Base-by-base conservation (phyloP, 2,329 filamentous ascomycete genomes). In the Aureobasidium lini region DNA sequence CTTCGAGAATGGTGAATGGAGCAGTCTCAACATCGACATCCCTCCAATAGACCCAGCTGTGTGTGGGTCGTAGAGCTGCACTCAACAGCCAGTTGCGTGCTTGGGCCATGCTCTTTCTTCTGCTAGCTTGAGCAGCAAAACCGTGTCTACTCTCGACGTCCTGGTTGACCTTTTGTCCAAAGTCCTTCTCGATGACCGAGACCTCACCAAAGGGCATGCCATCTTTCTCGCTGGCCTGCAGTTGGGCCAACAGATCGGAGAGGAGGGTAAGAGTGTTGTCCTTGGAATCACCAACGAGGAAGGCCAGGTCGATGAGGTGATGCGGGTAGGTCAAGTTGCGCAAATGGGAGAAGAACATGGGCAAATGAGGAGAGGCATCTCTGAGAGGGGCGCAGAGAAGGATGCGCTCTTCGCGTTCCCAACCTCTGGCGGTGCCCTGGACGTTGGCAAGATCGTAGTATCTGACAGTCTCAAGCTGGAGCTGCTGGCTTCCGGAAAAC, bases 21-120 rank as follows among this genome's bases (percentile, higher is more conserved):
- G 94, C 94, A 1, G 94, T 99, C 75, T 97, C 91, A 8, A 99
- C 94, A 75, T 99, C 94, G 28, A 96, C 94, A 76, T 99, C 94
- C 74, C 94, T 86, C 94, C 94, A 99, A 72, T 99, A 99, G 9
- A 99, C 94, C 94, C 94, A 99, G 64, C 92, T 96, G 72, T 99
- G 94, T 56, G 94, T 95, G 1, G 94, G 94, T 44, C 94, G 85
- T 57, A 99, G 77, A 23, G 94, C 93, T 42, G 94, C 93, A 68
- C 91, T 96, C 60, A 99, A 77, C 56, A 99, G 80, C 94, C 94
- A 99, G 75, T 99, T 99, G 63, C 94, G 84, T 53, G 94, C 94
- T 76, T 96, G 91, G 0, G 94, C 94, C 94, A 99, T 99, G 69
- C 95, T 81, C 77, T 99, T 99, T 73, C 94, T 85, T 67, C 94